Evolutionary conservation across 148 eudicot species (phyloP).

Genomic region (Cornus controversa): DNA sequence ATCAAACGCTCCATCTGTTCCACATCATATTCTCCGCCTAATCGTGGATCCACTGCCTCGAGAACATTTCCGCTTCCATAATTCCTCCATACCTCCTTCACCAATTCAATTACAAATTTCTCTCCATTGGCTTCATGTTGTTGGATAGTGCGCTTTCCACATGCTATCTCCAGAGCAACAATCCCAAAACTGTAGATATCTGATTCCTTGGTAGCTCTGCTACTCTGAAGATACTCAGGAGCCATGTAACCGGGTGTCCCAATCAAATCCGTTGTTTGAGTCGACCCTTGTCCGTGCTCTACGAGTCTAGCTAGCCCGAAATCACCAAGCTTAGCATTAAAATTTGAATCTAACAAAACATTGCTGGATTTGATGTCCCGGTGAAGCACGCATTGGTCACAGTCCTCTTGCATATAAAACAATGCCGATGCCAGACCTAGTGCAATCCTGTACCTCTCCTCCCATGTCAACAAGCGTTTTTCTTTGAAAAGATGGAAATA

Average conservation of each 20-base stretch:
- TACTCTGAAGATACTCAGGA: background rate
- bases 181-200: background rate
- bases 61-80: background rate
- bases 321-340: background rate
- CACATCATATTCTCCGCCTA: constrained; percentile 1
- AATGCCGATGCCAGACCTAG: background rate
- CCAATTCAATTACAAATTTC: background rate
- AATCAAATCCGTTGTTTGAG: background rate
- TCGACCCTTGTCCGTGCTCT: background rate
- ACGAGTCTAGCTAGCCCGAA: background rate
- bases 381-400: background rate
- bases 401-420: background rate
- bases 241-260: background rate
- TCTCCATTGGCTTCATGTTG: background rate
- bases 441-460: background rate
- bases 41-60: background rate
- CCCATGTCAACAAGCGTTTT: background rate
- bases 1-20: background rate
- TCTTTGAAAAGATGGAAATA: background rate
- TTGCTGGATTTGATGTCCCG: background rate
- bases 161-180: background rate
- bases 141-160: background rate
- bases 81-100: background rate
- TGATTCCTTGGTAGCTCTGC: background rate
- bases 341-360: background rate